These are phyloP conservation scores for Nigrospora sphaerica DNA, from an alignment of 2,329 filamentous ascomycete species.

Conservation along the genomic window DNA sequence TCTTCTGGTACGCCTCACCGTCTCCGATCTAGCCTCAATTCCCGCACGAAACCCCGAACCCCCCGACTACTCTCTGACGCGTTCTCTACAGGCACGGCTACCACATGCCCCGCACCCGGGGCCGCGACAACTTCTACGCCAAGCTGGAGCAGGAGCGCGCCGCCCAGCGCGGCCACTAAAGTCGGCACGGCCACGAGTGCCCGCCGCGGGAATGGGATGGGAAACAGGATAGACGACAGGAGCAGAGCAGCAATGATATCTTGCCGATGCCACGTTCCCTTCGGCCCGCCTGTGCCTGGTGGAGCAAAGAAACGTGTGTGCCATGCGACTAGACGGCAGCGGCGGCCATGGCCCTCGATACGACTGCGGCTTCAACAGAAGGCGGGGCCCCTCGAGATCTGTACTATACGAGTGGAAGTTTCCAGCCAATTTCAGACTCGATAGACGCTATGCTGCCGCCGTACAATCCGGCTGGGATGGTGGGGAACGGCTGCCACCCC, in stretches of 20 bases:
- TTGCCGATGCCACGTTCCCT: no score
- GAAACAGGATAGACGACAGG: not conserved
- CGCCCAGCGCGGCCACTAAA: slow-evolving; percentile 17
- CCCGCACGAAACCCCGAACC: not conserved
- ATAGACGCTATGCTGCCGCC: no score
- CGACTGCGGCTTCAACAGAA: no score
- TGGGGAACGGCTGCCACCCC: no score
- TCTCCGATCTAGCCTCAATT: not conserved
- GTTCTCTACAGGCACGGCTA: slow-evolving; percentile 46
- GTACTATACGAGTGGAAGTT: no score
- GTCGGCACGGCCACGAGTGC: not conserved
- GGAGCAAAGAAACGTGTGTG: no score
- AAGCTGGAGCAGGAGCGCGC: slow-evolving; percentile 52
- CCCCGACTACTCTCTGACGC: not conserved
- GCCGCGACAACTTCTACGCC: slow-evolving; percentile 52
- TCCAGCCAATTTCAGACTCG: no score
- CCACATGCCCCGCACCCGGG: slow-evolving; percentile 53
- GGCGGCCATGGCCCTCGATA: no score
- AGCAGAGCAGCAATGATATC: slow-evolving; percentile 1
- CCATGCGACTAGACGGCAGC: no score
- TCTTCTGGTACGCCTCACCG: slow-evolving; percentile 44
- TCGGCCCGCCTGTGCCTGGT: no score
- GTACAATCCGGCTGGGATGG: no score
- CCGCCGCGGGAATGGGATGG: not conserved
- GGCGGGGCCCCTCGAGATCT: no score